Evolutionary conservation across 345 rosid genomes (phyloP).

Genomic region (Limnanthes douglasii): DNA sequence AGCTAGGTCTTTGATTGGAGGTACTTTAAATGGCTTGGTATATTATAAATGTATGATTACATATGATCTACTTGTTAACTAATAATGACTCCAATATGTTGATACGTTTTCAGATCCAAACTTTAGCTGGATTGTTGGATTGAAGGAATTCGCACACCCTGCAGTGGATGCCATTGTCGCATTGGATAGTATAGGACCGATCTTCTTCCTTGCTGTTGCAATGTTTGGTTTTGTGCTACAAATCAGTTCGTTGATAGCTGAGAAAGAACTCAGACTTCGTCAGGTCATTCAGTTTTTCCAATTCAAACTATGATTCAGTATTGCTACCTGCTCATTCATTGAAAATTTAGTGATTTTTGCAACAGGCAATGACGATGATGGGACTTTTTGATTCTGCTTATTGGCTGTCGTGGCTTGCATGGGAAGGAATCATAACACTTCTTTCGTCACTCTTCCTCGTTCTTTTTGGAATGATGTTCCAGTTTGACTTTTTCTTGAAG

Average conservation of each 20-base stretch:
- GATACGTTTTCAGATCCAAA: conserved; percentile 30
- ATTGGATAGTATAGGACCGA: conserved; percentile 38
- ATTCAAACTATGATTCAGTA: conserved; percentile 1
- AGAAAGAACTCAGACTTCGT: conserved; percentile 95
- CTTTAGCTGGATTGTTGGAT: conserved; percentile 61
- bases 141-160: conserved; percentile 84
- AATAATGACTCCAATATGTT: background rate
- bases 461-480: conserved; percentile 94
- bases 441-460: conserved; percentile 60
- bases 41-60: background rate
- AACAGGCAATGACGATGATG: conserved; percentile 78
- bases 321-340: too few species aligned
- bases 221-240: conserved; percentile 90
- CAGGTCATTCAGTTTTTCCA: conserved; percentile 32
- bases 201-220: conserved; percentile 79
- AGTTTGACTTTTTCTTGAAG: conserved; percentile 76
- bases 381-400: conserved; percentile 86
- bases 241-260: conserved; percentile 53
- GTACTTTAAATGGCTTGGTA: conserved; percentile 14
- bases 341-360: background rate
- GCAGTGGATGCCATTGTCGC: conserved; percentile 30
- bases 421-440: conserved; percentile 57
- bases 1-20: conserved; percentile 64
- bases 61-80: background rate
- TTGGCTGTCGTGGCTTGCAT: conserved; percentile 82